A percentile compares a stretch with the other conserved stretches of the same genome.
Evolutionary conservation across 2,329 filamentous ascomycete genomes (phyloP).

Genomic region (Epichloe scottii): DNA sequence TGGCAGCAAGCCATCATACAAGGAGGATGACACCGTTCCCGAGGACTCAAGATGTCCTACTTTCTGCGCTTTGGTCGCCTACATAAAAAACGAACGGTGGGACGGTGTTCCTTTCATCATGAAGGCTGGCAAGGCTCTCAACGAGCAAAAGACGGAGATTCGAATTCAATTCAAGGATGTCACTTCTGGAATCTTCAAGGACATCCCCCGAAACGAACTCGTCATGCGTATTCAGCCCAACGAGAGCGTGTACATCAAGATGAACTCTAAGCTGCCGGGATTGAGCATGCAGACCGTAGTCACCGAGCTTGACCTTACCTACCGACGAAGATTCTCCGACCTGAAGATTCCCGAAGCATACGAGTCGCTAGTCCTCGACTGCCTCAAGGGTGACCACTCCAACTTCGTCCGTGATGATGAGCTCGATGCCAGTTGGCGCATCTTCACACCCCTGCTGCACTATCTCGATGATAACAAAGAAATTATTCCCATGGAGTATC

Average conservation of each 20-base stretch:
- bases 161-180: constrained; percentile 99
- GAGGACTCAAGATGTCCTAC: constrained; percentile 96
- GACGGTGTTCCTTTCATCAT: constrained; percentile 98
- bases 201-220: constrained; percentile 97
- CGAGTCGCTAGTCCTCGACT: constrained; percentile 93
- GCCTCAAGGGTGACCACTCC: constrained; percentile 96
- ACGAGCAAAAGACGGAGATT: constrained; percentile 99
- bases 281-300: constrained; percentile 99
- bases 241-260: constrained; percentile 99
- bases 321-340: constrained; percentile 95
- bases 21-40: constrained; percentile 96
- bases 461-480: constrained; percentile 99
- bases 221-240: constrained; percentile 99
- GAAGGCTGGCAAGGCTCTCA: constrained; percentile 96
- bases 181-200: constrained; percentile 98
- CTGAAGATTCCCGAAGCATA: constrained; percentile 99
- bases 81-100: constrained; percentile 99
- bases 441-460: constrained; percentile 94
- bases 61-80: constrained; percentile 92
- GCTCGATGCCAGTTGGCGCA: constrained; percentile 94
- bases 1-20: constrained; percentile 92
- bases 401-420: constrained; percentile 98
- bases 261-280: constrained; percentile 98
- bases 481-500: constrained; percentile 98
- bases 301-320: constrained; percentile 95